A percentile compares a stretch with the other conserved stretches of the same genome.
These are phyloP conservation scores for Batrachochytrium dendrobatidis DNA, from an alignment of 371 early-diverging fungal genomes.

Conservation along the genomic window DNA sequence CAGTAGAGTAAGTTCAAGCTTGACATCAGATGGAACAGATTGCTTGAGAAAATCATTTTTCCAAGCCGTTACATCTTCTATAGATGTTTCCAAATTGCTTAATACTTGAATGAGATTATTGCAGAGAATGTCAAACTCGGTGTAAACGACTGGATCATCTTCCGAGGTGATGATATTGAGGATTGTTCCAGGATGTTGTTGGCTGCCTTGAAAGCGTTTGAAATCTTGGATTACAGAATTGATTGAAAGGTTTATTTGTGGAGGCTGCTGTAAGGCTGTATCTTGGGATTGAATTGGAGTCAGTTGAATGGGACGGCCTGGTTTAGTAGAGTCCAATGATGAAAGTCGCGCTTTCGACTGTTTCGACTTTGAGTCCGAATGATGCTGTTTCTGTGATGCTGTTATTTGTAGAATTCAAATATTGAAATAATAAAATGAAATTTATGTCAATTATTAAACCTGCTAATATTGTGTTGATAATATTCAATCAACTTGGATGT, in stretches of 20 bases:
- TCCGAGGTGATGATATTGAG: conserved; percentile 26
- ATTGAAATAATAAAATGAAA: no score
- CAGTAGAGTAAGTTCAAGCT: conserved; percentile 38
- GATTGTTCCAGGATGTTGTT: conserved; percentile 29
- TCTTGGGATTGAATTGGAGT: background rate
- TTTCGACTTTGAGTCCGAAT: background rate
- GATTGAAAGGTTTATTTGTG: background rate
- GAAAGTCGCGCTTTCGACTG: background rate
- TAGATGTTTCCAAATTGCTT: conserved; percentile 36
- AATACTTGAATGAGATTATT: conserved; percentile 32
- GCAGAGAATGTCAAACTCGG: conserved; percentile 34
- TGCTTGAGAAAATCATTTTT: conserved; percentile 42
- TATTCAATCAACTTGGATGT: no score
- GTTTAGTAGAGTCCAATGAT: background rate
- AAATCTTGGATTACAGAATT: conserved; percentile 22
- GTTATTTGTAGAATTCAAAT: no score
- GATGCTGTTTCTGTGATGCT: background rate
- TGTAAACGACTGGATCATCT: conserved; percentile 20
- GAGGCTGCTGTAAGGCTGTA: conserved; percentile 2
- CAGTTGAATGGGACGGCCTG: background rate
- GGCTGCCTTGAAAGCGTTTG: conserved; percentile 14
- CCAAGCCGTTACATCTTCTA: conserved; percentile 45
- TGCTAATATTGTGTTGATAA: no score
- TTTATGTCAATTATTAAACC: no score
- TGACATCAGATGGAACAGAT: conserved; percentile 35